A percentile compares a stretch with the other conserved stretches of the same genome.
Conservation (phyloP, 352 stramenopile genomes). For the Phytophthora meadii region DNA sequence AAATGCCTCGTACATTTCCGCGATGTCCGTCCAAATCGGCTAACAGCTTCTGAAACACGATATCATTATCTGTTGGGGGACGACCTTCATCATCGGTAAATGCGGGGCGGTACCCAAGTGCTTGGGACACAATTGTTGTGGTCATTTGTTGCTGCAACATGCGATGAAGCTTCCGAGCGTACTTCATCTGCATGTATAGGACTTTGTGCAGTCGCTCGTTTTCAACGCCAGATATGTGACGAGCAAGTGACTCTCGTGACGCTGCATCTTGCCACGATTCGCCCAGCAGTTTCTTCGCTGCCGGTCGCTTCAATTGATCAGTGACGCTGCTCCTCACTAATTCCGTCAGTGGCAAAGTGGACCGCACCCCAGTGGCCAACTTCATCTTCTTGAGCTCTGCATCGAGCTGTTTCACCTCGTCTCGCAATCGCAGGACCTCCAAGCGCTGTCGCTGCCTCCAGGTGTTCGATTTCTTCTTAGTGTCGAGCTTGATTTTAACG, state of each 20-base stretch:
- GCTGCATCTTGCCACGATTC: conserved; percentile 28
- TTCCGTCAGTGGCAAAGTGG: conserved; percentile 17
- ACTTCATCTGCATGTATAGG: conserved; percentile 16
- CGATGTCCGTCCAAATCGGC: conserved; percentile 8
- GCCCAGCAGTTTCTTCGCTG: conserved; percentile 4
- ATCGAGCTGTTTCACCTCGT: conserved; percentile 23
- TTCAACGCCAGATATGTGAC: conserved; percentile 15
- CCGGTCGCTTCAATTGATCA: not conserved
- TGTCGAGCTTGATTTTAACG: conserved; percentile 1
- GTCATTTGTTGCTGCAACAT: conserved; percentile 25
- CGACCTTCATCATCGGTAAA: conserved; percentile 5
- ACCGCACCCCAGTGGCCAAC: conserved; percentile 19
- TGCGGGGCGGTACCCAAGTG: conserved; percentile 11
- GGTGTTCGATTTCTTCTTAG: conserved; percentile 30
- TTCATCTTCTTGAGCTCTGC: conserved; percentile 28
- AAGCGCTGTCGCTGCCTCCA: conserved; percentile 22
- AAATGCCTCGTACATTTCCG: conserved; percentile 3
- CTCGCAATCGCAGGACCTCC: conserved; percentile 23
- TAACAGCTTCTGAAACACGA: conserved; percentile 23
- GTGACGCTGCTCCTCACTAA: too few species aligned
- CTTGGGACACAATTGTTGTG: conserved; percentile 5
- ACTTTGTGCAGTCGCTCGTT: conserved; percentile 25
- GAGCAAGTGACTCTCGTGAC: conserved; percentile 18
- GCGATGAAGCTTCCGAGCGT: conserved; percentile 27
- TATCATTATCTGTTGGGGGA: conserved; percentile 22